A percentile compares a stretch with the other conserved stretches of the same genome.
Conservation (phyloP, 2,329 filamentous ascomycete species). For the Botrytis pseudocinerea region DNA sequence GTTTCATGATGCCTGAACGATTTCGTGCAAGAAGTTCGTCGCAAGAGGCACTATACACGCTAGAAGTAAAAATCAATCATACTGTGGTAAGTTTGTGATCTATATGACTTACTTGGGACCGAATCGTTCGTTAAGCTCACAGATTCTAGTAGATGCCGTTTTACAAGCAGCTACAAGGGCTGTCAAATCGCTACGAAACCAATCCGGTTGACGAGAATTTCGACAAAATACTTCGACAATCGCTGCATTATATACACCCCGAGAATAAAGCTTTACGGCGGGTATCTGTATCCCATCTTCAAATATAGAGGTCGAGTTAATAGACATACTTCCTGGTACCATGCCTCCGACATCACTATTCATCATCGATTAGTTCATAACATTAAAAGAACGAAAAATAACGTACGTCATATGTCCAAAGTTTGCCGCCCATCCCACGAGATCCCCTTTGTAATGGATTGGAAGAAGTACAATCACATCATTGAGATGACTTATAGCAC, state of each 20-base stretch:
- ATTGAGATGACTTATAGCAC: constrained; percentile 16
- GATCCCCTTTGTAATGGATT: background rate
- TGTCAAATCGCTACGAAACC: constrained; percentile 16
- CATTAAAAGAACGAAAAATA: background rate
- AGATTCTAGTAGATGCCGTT: constrained; percentile 10
- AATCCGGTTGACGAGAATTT: constrained; percentile 17
- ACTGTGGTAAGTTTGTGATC: background rate
- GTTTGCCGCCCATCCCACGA: constrained; percentile 18
- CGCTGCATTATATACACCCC: constrained; percentile 6
- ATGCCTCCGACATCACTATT: constrained; percentile 14
- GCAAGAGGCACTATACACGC: constrained; percentile 16
- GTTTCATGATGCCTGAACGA: constrained; percentile 10
- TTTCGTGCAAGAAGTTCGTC: constrained; percentile 8
- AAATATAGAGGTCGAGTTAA: constrained; percentile 12
- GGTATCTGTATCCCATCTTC: constrained; percentile 18
- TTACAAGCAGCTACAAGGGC: constrained; percentile 18
- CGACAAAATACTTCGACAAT: constrained; percentile 13
- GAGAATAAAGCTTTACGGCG: constrained; percentile 17
- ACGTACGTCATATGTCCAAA: constrained; percentile 18
- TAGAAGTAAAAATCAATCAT: background rate
- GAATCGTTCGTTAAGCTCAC: constrained; percentile 16
- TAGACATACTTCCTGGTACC: constrained; percentile 13
- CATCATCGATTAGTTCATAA: background rate
- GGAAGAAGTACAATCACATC: constrained; percentile 19
- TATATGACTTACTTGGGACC: background rate